Evolutionary conservation across 352 stramenopile species (phyloP), one percentile per base, ranked within the genome.

Genomic region (Globisporangium heterothallicum): DNA sequence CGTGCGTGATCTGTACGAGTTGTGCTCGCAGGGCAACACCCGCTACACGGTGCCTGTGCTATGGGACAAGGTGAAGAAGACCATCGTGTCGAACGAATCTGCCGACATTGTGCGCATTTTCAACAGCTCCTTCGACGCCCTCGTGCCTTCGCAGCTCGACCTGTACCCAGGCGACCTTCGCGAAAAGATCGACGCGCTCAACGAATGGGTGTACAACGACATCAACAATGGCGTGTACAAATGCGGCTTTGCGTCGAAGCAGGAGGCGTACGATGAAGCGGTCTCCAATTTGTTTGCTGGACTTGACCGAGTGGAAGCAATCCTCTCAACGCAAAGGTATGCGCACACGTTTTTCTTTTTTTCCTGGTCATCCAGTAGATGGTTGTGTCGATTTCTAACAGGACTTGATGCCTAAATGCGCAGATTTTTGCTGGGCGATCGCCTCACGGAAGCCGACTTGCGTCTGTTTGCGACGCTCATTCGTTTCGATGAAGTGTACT

Each of bases 51-150:
- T 96, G 41, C 93, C 93, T 13, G 74, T 97, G 38, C 49, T 98
- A 29, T 89, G 95, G 66, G 91, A 98, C 79, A 87, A 88, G 63
- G 72, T 86, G 62, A 82, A 74, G 56, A 80, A 91, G 51, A 87
- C 72, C 22, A 98, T 98, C 63, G 88, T 98, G 21, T 96, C 83
- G 50, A 98, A 98, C 72, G 93, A 98, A 62, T 96, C 84, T 41
- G 78, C 83, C 45, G 89, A 97, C 46, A 98, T 98, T 53, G 87
- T 98, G 59, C 78, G 88, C 57, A 94, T 98, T 66, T 79, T 98
- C 24, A 90, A 90, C 66, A 76, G 56, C 42, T 82, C 74, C 22
- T 94, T 95, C 47, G 71, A 95, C 46, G 56, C 68, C 24, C 66
- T 87, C 40, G 74, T 89, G 48, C 63, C 84, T 46, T 82, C 70